Base-by-base conservation (phyloP, 176 grass and related monocot genomes). In the Stipa capillata region DNA sequence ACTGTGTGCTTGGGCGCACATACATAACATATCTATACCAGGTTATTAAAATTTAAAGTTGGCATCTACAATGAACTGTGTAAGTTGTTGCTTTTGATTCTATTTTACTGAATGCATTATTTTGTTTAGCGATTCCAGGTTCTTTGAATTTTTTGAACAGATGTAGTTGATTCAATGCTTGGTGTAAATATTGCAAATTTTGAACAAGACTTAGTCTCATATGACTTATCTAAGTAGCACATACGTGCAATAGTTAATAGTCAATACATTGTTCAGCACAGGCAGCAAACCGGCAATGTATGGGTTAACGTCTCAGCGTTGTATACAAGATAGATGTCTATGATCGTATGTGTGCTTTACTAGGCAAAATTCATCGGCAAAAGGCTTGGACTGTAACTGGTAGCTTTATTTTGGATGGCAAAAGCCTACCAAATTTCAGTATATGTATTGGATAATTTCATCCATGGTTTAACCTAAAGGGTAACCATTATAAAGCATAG, bases 381-480 rank as follows among this genome's bases (percentile, higher is more conserved):
- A 48, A 11, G 25, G 42, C 2, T 44, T 10, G 28, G 25, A 80
- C 27, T 23, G 16, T 56, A 57, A 70, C 43, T 55, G 2, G 12
- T 21, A 56, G 3, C 39, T 40, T n/a, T 32, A 70, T 77, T 18
- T 77, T n/a, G n/a, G n/a, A 69, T 69, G 6, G 49, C 34, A 72
- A 45, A n/a, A 52, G 72, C 66, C 28, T 59, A 71, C 53, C 79
- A 60, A 71, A 28, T 34, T 31, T 49, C 42, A 72, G 39, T 20
- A 37, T 28, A 65, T 53, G 2, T 31, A 47, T 73, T 6, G 3
- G 31, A 50, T 74, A 64, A 42, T 72, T 36, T 21, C 11, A 37
- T 83, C 32, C 18, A 44, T 81, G 23, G n/a, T 32, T 83, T 83
- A 41, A 83, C 45, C 32, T 49, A 7, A 65, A 65, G 23, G n/a